Conservation (phyloP, 2,329 filamentous ascomycete species). For the Alternaria metachromatica region DNA sequence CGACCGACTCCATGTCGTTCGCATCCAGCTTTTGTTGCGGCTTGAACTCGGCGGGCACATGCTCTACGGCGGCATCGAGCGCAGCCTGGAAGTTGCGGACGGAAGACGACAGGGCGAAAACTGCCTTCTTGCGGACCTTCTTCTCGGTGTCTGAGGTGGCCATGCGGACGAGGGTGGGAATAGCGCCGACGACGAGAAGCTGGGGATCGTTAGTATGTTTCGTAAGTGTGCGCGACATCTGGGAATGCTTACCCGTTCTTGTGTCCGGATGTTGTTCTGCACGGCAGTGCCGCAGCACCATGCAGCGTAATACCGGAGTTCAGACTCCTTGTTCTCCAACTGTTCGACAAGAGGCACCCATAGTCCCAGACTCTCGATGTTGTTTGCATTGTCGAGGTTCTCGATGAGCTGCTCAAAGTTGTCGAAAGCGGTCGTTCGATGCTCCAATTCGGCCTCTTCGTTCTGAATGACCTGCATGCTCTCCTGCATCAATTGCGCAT, state of each 20-base stretch:
- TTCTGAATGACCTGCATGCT: constrained; percentile 78
- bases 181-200: constrained; percentile 67
- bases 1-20: constrained; percentile 83
- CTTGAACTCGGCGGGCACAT: constrained; percentile 67
- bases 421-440: constrained; percentile 31
- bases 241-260: constrained; percentile 67
- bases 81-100: constrained; percentile 88
- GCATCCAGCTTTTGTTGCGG: constrained; percentile 73
- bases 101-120: constrained; percentile 85
- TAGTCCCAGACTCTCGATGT: constrained; percentile 77
- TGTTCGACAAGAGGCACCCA: constrained; percentile 82
- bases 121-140: constrained; percentile 80
- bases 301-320: constrained; percentile 84
- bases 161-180: constrained; percentile 73
- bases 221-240: background rate
- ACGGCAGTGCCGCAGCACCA: constrained; percentile 95
- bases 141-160: constrained; percentile 65
- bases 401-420: constrained; percentile 38
- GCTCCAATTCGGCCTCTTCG: constrained; percentile 40
- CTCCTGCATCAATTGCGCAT: constrained; percentile 89
- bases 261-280: constrained; percentile 88
- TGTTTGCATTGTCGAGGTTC: constrained; percentile 90
- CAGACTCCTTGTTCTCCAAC: constrained; percentile 70
- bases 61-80: constrained; percentile 69
- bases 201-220: constrained; percentile 34